Evolutionary conservation across 2,329 filamentous ascomycete genomes (phyloP), one percentile per base, ranked within the genome.

Genomic region (Neopestalotiopsis sp.): DNA sequence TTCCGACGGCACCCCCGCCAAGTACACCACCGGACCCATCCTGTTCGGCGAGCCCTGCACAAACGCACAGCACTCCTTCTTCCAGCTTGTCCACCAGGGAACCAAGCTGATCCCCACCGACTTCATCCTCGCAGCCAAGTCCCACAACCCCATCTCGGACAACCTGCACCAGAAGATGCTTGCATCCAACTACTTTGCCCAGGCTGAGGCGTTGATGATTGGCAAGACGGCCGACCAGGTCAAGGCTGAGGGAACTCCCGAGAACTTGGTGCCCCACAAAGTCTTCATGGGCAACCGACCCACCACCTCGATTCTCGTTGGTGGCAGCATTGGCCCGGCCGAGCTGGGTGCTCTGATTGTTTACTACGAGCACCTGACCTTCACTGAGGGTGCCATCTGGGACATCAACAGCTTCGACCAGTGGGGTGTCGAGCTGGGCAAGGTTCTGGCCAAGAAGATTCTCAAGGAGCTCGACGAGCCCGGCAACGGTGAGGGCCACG

Each of bases 351-450:
- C 96, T 3, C 84, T 99, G 76, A 99, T 99, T 76, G 95, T 94
- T 73, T 99, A 98, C 89, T 99, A 99, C 84, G 96, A 99, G 88
- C 96, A 99, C 84, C 85, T 98, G 71, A 98, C 96, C 68, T 99
- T 99, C 83, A 97, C 94, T 49, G 96, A 99, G 85, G 96, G 96
- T 77, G 95, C 95, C 66, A 88, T 99, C 80, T 99, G 96, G 96
- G 97, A 98, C 85, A 97, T 99, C 87, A 99, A 99, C 90, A 94
- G 92, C 78, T 99, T 98, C 80, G 96, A 99, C 85, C 96, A 99
- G 87, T 99, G 96, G 96, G 96, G 96, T 84, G 96, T 99, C 59
- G 96, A 99, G 88, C 86, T 99, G 71, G 96, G 96, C 81, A 99
- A 99, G 91, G 91, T 92, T 56, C 86, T 99, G 74, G 96, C 96